These are phyloP conservation scores for Yamadazyma jaroonii DNA, from an alignment of 1,139 yeast species.

Conservation along the genomic window DNA sequence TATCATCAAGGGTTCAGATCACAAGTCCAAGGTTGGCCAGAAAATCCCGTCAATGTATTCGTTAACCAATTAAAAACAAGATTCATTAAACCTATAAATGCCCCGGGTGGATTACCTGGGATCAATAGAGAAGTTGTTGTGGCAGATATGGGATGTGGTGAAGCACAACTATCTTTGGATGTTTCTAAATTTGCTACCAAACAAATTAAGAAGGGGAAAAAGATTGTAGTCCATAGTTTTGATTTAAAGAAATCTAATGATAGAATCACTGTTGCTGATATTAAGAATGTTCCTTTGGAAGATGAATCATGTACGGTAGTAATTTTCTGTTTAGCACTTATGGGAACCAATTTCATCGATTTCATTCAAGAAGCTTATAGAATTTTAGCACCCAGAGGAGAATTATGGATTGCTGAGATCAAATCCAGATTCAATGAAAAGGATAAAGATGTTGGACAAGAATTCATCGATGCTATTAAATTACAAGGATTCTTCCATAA, in stretches of 20 bases:
- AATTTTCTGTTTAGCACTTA: constrained; percentile 85
- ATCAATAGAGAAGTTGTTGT: constrained; percentile 58
- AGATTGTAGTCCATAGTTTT: constrained; percentile 76
- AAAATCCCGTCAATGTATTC: constrained; percentile 90
- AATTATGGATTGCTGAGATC: constrained; percentile 96
- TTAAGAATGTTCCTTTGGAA: constrained; percentile 79
- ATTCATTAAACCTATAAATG: constrained; percentile 66
- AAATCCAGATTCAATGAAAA: constrained; percentile 80
- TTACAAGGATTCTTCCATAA: constrained; percentile 83
- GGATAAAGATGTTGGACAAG: constrained; percentile 51
- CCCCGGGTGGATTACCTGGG: constrained; percentile 95
- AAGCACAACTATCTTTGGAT: constrained; percentile 79
- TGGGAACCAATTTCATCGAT: constrained; percentile 96
- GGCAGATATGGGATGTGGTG: constrained; percentile 99
- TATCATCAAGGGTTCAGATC: constrained; percentile 93
- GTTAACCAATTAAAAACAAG: constrained; percentile 68
- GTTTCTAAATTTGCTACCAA: constrained; percentile 49
- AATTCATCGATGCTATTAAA: constrained; percentile 76
- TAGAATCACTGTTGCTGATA: constrained; percentile 92
- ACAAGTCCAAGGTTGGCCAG: constrained; percentile 97
- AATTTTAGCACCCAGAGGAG: constrained; percentile 85
- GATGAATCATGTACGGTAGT: constrained; percentile 81
- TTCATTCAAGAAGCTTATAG: constrained; percentile 89
- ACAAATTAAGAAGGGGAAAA: constrained; percentile 33
- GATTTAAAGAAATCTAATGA: constrained; percentile 86